Base-by-base conservation (phyloP, 176 grass and related monocot genomes). In the Hsuehochloa calcarea region DNA sequence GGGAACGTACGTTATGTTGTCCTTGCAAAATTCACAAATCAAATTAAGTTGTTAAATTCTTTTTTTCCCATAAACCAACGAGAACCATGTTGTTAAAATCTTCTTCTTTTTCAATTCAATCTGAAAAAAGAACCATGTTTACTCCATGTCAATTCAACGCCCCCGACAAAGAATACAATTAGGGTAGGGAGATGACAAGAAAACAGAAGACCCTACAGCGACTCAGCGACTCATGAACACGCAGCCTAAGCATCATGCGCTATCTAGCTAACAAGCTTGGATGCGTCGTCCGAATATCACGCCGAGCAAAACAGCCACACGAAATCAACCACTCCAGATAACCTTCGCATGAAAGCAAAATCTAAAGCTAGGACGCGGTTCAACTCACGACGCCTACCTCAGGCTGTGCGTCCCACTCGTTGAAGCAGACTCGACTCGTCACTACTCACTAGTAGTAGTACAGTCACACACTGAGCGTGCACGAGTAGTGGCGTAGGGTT, bases 341-440 rank as follows among this genome's bases (percentile, higher is more conserved):
- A 13, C 65, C 22, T 70, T 79, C 16, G 74, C 50, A 5, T 1
- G 84, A 60, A 60, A 70, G 20, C 75, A 64, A 64, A 72, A 79
- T 86, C 66, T 79, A 13, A n/a, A n/a, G 52, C 22, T n/a, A 26
- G 74, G 75, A 47, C 61, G 10, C 46, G 56, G 23, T 55, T 27
- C 45, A 29, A 49, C 41, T 37, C 25, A 37, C 46, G 14, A 51
- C 26, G 17, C 41, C 16, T 19, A 16, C 15, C 11, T 72, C 10
- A 6, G 46, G 46, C 22, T 12, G 41, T 23, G 27, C 19, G 14
- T 74, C 58, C 19, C 11, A 26, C 59, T 16, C 75, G 10, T 26
- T 76, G 39, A 56, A 75, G 16, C 70, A 1, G 50, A 8, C 46
- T 41, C 22, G 12, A 1, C 5, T 34, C 64, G 5, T 17, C 1